phyloP scores from a whole-genome alignment of 225 moss, liverwort and hornwort species.

The Marchantia polymorpha region DNA sequence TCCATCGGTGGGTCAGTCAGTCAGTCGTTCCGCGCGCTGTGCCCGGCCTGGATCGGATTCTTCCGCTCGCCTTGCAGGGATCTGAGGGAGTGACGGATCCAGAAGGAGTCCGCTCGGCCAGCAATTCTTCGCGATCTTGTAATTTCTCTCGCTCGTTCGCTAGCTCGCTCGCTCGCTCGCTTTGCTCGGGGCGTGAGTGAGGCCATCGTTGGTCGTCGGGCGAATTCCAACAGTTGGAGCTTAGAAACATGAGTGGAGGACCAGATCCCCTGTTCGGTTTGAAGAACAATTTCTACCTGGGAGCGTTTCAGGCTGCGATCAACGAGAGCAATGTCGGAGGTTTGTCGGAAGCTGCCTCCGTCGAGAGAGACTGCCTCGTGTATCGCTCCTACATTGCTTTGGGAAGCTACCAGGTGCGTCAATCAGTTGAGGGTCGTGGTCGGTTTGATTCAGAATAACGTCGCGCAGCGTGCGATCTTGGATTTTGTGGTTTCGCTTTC shows the following conservation, averaged over 20 bases:
- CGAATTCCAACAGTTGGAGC: background rate
- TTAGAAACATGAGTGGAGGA: conserved; percentile 73
- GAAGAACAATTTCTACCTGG: conserved; percentile 90
- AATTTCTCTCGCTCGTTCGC: background rate
- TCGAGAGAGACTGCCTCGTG: conserved; percentile 75
- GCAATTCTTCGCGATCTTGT: background rate
- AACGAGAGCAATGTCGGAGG: conserved; percentile 79
- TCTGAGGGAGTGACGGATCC: background rate
- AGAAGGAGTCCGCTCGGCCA: background rate
- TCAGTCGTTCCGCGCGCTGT: background rate
- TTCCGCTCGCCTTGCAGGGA: background rate
- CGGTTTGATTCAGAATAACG: background rate
- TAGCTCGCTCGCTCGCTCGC: background rate
- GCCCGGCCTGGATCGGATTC: background rate
- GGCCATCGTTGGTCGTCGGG: background rate
- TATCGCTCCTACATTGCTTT: conserved; percentile 92
- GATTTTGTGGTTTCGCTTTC: background rate
- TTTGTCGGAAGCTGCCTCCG: conserved; percentile 54
- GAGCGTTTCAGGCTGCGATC: conserved; percentile 88
- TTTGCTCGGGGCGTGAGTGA: background rate
- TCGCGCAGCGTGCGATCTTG: background rate
- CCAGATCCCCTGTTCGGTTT: conserved; percentile 78
- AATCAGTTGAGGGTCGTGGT: background rate
- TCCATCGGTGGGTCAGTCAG: too few species aligned
- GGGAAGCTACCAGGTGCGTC: conserved; percentile 70